These are phyloP conservation scores for Rauvolfia tetraphylla DNA, from an alignment of 257 asterid genomes.

Conservation along the genomic window DNA sequence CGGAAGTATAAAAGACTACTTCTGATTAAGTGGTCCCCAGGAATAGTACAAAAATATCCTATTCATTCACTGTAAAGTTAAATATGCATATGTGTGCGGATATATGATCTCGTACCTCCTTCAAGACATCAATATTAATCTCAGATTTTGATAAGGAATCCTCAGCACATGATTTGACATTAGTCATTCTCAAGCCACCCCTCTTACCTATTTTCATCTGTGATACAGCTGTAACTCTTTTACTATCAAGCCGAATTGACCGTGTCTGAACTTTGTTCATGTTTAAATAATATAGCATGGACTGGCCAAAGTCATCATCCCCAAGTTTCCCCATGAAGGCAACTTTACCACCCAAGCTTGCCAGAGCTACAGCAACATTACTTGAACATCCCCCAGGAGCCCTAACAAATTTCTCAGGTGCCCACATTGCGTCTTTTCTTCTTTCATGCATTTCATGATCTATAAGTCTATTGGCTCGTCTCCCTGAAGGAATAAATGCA, in stretches of 20 bases:
- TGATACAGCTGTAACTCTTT: constrained; percentile 55
- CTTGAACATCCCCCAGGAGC: constrained; percentile 87
- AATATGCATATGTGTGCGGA: neutral
- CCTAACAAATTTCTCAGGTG: constrained; percentile 79
- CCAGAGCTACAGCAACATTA: constrained; percentile 86
- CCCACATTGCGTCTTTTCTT: constrained; percentile 60
- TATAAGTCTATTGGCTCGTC: constrained; percentile 70
- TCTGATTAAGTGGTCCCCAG: neutral
- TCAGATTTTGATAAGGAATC: constrained; percentile 75
- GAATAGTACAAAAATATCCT: neutral
- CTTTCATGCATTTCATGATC: constrained; percentile 74
- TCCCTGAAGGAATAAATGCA: constrained; percentile 81
- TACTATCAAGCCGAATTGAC: constrained; percentile 59
- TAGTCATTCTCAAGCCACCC: constrained; percentile 66
- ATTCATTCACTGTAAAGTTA: neutral
- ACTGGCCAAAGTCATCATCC: constrained; percentile 74
- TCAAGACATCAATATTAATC: constrained; percentile 82
- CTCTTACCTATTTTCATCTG: constrained; percentile 69
- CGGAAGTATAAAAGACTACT: neutral
- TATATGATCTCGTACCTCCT: constrained; percentile 54
- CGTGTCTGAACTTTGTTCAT: constrained; percentile 73
- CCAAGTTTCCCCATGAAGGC: constrained; percentile 98
- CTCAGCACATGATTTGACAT: constrained; percentile 67
- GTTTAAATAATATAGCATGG: constrained; percentile 61
- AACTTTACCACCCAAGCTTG: constrained; percentile 87